These are phyloP conservation scores for Russula sp. DNA, from an alignment of 768 basidiomycete genomes.

Conservation along the genomic window DNA sequence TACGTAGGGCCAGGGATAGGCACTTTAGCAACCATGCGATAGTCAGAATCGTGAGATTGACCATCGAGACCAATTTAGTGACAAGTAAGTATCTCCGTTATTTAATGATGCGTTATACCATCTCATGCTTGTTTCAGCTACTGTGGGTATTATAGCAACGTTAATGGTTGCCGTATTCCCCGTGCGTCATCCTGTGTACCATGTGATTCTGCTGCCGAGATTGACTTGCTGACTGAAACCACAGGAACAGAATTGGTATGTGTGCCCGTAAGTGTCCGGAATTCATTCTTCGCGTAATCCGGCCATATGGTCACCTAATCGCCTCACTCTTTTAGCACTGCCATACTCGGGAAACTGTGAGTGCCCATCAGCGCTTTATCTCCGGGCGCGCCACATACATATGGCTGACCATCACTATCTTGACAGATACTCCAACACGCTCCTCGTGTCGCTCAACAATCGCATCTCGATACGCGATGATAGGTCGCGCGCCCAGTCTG, in stretches of 20 bases:
- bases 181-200: not conserved
- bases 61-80: conserved; percentile 27
- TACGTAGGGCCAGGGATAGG: not conserved
- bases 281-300: not conserved
- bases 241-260: conserved; percentile 7
- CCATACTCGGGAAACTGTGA: conserved; percentile 17
- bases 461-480: conserved; percentile 13
- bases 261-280: conserved; percentile 1
- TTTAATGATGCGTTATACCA: too few relatives aligned
- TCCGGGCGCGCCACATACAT: too few relatives aligned
- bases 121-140: not conserved
- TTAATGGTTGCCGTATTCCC: not conserved
- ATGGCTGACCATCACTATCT: not conserved
- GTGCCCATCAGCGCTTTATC: not conserved
- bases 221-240: not conserved
- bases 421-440: conserved; percentile 26
- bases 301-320: not conserved
- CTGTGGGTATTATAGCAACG: not conserved
- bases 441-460: conserved; percentile 28
- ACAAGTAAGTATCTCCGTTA: conserved; percentile 1
- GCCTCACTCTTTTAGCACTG: not conserved
- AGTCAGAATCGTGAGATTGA: conserved; percentile 24
- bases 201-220: not conserved
- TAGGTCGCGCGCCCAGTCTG: not conserved
- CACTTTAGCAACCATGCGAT: conserved; percentile 9